Conservation (phyloP, 169 alveolate genomes). For the Plasmodium coatneyi region DNA sequence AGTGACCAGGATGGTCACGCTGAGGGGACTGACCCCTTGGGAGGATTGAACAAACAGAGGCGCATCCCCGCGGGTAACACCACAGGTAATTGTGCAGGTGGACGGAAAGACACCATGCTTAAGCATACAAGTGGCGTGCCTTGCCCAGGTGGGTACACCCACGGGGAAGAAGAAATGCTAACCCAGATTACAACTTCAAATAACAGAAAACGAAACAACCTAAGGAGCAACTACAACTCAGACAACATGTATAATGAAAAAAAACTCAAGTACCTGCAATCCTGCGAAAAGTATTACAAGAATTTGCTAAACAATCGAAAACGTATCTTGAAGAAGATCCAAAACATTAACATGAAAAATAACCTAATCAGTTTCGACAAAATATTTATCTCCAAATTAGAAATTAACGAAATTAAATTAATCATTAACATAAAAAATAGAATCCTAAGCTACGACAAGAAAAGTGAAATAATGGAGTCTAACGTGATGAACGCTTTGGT, state of each 20-base stretch:
- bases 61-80: not conserved
- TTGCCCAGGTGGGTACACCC: not conserved
- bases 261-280: conserved; percentile 23
- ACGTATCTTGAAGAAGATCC: conserved; percentile 35
- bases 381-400: conserved; percentile 65
- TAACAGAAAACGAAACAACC: not conserved
- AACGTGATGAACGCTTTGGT: conserved; percentile 60
- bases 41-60: not conserved
- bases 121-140: not conserved
- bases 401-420: conserved; percentile 59
- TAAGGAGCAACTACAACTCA: not conserved
- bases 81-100: not conserved
- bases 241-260: conserved; percentile 8
- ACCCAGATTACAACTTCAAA: not conserved
- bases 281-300: conserved; percentile 55
- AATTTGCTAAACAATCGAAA: conserved; percentile 27
- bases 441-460: conserved; percentile 71
- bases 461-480: conserved; percentile 74
- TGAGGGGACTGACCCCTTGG: not conserved
- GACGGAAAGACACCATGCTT: not conserved
- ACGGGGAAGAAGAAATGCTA: not conserved
- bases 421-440: conserved; percentile 64
- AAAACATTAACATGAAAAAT: conserved; percentile 60
- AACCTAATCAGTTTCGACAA: conserved; percentile 63
- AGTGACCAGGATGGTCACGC: not conserved